Conservation (phyloP, 306 rosid genomes). For the Gleditsia sinensis region DNA sequence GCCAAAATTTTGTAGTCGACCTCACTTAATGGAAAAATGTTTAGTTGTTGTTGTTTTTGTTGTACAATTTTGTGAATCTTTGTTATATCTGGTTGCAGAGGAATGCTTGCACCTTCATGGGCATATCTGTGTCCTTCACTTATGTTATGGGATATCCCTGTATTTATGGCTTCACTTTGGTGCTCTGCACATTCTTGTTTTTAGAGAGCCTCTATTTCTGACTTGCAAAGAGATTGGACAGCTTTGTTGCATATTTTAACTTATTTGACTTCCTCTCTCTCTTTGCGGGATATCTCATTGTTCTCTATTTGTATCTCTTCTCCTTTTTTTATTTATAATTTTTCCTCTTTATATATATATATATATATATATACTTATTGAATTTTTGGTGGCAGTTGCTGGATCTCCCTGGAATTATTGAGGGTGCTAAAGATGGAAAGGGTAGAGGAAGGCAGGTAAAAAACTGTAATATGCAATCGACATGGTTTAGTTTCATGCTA, state of each 20-base stretch:
- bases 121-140: not conserved
- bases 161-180: not conserved
- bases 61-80: not conserved
- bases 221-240: not conserved
- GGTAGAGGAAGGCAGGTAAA: slow-evolving; percentile 99
- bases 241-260: not conserved
- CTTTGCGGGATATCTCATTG: not conserved
- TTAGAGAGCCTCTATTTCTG: not conserved
- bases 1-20: no score
- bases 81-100: not conserved
- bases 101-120: not conserved
- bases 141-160: not conserved
- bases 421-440: slow-evolving; percentile 98
- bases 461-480: not conserved
- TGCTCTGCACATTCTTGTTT: not conserved
- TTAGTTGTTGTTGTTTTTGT: no score
- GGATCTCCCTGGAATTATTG: slow-evolving; percentile 98
- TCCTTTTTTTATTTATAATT: not conserved
- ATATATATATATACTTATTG: no score
- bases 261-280: not conserved
- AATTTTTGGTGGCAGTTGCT: slow-evolving; percentile 70
- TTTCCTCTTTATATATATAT: not conserved
- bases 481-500: not conserved
- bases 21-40: no score
- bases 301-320: not conserved